Percentiles rank a stretch among this genome's conserved stretches.
These are phyloP conservation scores for Didymella arachidicola DNA, from an alignment of 2,329 filamentous ascomycete genomes.

Conservation along the genomic window DNA sequence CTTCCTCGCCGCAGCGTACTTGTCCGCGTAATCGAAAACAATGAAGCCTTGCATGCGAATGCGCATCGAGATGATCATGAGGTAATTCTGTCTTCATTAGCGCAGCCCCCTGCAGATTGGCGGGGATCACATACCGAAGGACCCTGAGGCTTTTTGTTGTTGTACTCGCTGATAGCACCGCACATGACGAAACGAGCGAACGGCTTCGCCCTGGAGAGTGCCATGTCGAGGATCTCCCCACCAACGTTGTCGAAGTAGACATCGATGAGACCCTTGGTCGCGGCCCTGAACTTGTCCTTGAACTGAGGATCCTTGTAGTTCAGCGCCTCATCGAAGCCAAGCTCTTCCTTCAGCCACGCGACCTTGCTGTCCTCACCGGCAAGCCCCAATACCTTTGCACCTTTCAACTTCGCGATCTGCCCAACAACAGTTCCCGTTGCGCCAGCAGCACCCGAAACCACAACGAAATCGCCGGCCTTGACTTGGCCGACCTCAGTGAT, in stretches of 20 bases:
- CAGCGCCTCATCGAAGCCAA: conserved; percentile 63
- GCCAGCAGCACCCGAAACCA: conserved; percentile 79
- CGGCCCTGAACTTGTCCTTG: conserved; percentile 56
- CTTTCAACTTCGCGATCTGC: conserved; percentile 79
- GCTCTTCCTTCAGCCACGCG: conserved; percentile 60
- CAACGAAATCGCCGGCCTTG: conserved; percentile 74
- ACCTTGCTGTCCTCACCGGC: conserved; percentile 63
- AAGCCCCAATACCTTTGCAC: conserved; percentile 60
- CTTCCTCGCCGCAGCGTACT: conserved; percentile 65
- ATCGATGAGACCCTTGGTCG: conserved; percentile 60
- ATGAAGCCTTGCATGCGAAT: conserved; percentile 67
- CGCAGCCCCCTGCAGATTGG: background rate
- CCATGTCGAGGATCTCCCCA: conserved; percentile 58
- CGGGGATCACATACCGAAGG: conserved; percentile 51
- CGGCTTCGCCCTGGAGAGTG: conserved; percentile 53
- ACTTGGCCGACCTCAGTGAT: conserved; percentile 73
- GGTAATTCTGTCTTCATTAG: conserved; percentile 50
- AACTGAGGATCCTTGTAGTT: conserved; percentile 64
- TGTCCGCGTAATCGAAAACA: conserved; percentile 70
- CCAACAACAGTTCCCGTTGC: conserved; percentile 79
- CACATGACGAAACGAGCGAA: conserved; percentile 55
- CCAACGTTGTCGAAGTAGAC: conserved; percentile 63
- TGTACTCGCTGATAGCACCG: conserved; percentile 57
- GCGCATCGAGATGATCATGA: conserved; percentile 55
- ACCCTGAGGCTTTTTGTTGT: conserved; percentile 57